Conservation (phyloP, 305 asterid species). For the Nicotiana rustica region DNA sequence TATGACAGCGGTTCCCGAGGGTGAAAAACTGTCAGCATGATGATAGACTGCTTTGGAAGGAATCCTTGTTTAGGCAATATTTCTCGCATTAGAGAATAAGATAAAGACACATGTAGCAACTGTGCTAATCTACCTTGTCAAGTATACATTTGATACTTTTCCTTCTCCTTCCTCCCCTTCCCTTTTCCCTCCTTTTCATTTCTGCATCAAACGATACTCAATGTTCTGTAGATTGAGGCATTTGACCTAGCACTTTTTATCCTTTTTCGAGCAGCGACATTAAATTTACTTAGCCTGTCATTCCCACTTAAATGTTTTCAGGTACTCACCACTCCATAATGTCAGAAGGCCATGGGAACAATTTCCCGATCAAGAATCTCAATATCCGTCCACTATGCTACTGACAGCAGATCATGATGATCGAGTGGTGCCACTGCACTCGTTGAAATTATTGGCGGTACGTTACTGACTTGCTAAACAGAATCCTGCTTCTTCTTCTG, state of each 20-base stretch:
- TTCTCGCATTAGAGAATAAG: not conserved
- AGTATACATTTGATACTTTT: constrained; percentile 8
- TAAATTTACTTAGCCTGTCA: not conserved
- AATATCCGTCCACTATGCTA: constrained; percentile 85
- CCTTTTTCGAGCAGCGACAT: constrained; percentile 5
- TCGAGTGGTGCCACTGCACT: constrained; percentile 88
- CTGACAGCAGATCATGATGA: constrained; percentile 92
- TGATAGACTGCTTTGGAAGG: constrained; percentile 21
- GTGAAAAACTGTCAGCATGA: constrained; percentile 7
- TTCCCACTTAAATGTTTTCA: constrained; percentile 37
- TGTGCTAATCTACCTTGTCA: constrained; percentile 14
- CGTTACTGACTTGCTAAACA: not conserved
- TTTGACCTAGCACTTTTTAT: constrained; percentile 1
- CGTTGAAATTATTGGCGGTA: constrained; percentile 81
- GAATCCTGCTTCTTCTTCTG: not conserved
- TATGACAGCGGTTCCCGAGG: constrained; percentile 5
- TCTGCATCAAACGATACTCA: not conserved
- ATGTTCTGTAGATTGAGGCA: constrained; percentile 1
- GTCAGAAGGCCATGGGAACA: constrained; percentile 93
- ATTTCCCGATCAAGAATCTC: constrained; percentile 51
- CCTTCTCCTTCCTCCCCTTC: constrained; percentile 22
- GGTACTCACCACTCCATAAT: constrained; percentile 96
- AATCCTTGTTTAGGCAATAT: not conserved
- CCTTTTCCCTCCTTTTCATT: not conserved
- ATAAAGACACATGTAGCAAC: not conserved